Base-by-base conservation (phyloP, 352 stramenopile species). In the Pythium dissimile region DNA sequence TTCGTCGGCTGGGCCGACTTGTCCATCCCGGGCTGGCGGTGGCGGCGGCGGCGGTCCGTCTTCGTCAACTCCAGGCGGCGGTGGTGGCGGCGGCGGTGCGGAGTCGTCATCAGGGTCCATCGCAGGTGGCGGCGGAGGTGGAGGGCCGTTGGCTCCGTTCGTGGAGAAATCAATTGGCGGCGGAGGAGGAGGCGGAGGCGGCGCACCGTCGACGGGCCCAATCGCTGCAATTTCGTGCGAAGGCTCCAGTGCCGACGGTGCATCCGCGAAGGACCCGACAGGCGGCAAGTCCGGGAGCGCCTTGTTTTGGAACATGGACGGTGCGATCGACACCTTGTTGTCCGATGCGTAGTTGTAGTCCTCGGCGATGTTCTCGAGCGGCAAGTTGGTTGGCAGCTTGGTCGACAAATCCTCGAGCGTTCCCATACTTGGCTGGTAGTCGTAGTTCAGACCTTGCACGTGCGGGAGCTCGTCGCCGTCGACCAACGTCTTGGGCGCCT, bases 251-350 rank as follows among this genome's bases (percentile, higher is more conserved):
- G 81, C 85, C 3, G 72, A 73, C 8, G 85, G 85, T 1, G 68
- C 85, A 13, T 90, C 70, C 13, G 70, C 69, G 62, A 95, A 95
- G 30, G 66, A 80, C 0, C 77, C 72, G 2, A 89, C 69, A 0
- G 73, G 41, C 26, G 85, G 81, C 1, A 93, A 31, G 48, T 95
- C 85, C 12, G 80, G 80, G 26, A 93, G 64, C 21, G 71, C 60
- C 54, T 92, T 90, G 67, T 91, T 78, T 56, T 94, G 84, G 54
- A 91, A 94, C 53, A 89, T 66, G 5, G 85, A 95, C 31, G 85
- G 85, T 31, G 85, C 85, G 43, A 95, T 95, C 15, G 80, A 92
- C 27, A 67, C 64, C 35, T 35, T 52, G 63, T 15, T 49, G 51
- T 88, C 79, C 37, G 76, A 68, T n/a, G 80, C 76, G 51, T 90